Evolutionary conservation across 306 rosid species (phyloP), one percentile per base, ranked within the genome.

Genomic region (Prunus kanzakura): DNA sequence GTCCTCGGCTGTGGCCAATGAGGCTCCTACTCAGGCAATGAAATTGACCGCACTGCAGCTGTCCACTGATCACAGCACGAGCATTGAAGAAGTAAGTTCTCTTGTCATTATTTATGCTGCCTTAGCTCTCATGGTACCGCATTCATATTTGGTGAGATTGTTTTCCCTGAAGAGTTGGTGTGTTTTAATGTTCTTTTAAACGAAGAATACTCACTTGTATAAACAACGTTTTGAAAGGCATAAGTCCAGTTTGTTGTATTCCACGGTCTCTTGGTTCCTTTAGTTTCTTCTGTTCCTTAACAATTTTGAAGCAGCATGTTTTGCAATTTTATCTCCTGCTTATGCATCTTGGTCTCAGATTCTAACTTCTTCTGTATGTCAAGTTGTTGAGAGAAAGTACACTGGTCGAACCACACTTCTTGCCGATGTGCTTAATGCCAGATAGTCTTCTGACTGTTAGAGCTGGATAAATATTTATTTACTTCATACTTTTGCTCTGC

Each of bases 21-120:
- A 67, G 74, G 83, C 83, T 74, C 75, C 86, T 67, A 66, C 83
- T 78, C 88, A 82, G 82, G 83, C 77, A 52, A 80, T 58, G 84
- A 84, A 82, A 86, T 89, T 94, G 89, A 72, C 56, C 16, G 96
- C 98, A 35, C 84, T 94, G 90, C 98, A 94, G 85, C 85, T 94
- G 9, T 91, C 98, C 64, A 94, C 97, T 9, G 97, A 94, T 82
- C 98, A 94, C 81, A 90, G 97, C 87, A 94, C 97, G 8, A 88
- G 89, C 88, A 87, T 91, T 79, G 88, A 90, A 86, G 95, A 90
- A 69, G 98, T 94, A 87, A 84, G 93, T n/a, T 77, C 27, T 82
- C 46, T 52, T 51, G 19, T 74, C 74, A 67, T 76, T 18, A 38
- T 74, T 30, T 60, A 46, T 65, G 60, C 23, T 2, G 9, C 65